Conservation (phyloP, 1,284 basidiomycete species). For the Cryptococcus sp. region DNA sequence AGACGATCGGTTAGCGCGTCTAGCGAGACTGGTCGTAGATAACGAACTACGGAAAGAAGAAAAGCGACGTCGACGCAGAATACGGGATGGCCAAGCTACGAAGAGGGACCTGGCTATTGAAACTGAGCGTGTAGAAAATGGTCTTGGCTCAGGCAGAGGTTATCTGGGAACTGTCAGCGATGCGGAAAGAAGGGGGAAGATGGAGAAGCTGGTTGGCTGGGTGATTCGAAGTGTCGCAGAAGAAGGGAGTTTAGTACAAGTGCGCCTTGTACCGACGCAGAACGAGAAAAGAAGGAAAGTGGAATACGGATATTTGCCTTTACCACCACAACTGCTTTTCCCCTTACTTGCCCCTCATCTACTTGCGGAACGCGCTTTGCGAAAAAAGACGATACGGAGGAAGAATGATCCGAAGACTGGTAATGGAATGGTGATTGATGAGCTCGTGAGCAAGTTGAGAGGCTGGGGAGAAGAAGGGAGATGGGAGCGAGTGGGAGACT, state of each 20-base stretch:
- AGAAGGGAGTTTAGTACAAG: slow-evolving; percentile 38
- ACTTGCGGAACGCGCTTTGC: slow-evolving; percentile 15
- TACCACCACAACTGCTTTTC: slow-evolving; percentile 35
- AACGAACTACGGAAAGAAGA: slow-evolving; percentile 29
- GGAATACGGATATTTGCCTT: slow-evolving; percentile 35
- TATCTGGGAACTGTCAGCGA: slow-evolving; percentile 8
- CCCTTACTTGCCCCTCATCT: slow-evolving; percentile 32
- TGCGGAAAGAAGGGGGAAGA: slow-evolving; percentile 22
- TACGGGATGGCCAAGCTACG: slow-evolving; percentile 23
- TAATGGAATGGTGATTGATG: slow-evolving; percentile 29
- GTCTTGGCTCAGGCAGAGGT: not conserved
- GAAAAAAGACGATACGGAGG: slow-evolving; percentile 16
- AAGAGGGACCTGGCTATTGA: slow-evolving; percentile 19
- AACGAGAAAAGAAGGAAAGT: not conserved
- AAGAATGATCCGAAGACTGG: slow-evolving; percentile 21
- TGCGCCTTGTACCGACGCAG: slow-evolving; percentile 7
- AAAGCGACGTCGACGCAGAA: slow-evolving; percentile 27
- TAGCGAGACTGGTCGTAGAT: slow-evolving; percentile 35
- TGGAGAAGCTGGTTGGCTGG: slow-evolving; percentile 27
- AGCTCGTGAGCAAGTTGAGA: slow-evolving; percentile 22
- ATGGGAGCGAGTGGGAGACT: slow-evolving; percentile 44
- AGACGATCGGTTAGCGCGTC: slow-evolving; percentile 18
- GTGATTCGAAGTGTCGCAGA: slow-evolving; percentile 28
- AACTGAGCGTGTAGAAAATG: not conserved
- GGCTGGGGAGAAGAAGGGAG: slow-evolving; percentile 41